Evolutionary conservation across 345 rosid genomes (phyloP).

Genomic region (Salix koriyanagi): DNA sequence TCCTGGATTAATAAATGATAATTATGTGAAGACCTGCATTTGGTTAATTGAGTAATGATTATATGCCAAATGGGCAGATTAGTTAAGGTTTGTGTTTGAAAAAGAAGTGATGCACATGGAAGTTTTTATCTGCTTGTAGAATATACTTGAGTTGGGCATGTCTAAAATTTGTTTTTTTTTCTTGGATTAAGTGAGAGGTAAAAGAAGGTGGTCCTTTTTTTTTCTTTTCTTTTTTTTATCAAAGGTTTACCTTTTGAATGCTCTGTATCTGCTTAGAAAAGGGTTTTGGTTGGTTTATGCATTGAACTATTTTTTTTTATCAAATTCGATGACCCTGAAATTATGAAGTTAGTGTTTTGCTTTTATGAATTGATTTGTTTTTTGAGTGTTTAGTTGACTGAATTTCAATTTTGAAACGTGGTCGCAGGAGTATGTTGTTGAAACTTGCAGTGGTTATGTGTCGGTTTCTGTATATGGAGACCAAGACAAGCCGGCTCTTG

Average conservation of each 20-base stretch:
- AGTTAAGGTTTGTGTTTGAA: neutral
- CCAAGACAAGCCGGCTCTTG: slow-evolving; percentile 89
- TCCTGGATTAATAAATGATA: neutral
- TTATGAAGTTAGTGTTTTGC: neutral
- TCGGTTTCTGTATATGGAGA: slow-evolving; percentile 89
- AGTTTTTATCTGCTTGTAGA: neutral
- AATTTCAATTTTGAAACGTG: slow-evolving; percentile 14
- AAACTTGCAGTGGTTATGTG: slow-evolving; percentile 57
- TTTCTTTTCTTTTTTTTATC: too few relatives aligned
- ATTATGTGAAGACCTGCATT: neutral
- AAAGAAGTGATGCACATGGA: slow-evolving; percentile 18
- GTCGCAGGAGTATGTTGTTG: slow-evolving; percentile 65
- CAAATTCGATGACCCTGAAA: neutral
- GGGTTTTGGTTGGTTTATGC: neutral
- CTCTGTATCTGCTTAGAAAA: neutral
- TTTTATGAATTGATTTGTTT: slow-evolving; percentile 4
- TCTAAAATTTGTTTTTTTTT: neutral
- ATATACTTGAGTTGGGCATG: slow-evolving; percentile 24
- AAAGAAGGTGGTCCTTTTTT: neutral
- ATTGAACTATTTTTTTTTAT: neutral
- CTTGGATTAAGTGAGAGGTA: neutral
- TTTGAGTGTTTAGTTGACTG: neutral
- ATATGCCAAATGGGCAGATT: slow-evolving; percentile 6
- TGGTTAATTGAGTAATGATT: neutral
- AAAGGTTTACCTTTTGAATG: neutral